Evolutionary conservation across 306 rosid species (phyloP).

Genomic region (Canavalia gladiata): DNA sequence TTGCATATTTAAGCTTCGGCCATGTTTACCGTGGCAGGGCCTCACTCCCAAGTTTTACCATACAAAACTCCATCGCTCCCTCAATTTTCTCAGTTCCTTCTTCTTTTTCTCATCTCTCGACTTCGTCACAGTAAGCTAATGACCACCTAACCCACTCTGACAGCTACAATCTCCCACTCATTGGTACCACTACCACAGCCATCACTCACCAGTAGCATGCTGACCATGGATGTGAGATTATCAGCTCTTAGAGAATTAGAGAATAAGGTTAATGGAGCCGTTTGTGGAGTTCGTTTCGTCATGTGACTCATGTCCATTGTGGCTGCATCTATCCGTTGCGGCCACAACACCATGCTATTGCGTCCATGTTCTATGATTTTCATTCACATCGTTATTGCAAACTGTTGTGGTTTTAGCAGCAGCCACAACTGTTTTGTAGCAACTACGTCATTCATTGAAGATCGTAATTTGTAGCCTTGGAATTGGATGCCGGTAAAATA

Average conservation of each 20-base stretch:
- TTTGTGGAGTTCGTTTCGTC: not conserved
- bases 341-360: not conserved
- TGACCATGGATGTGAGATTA: not conserved
- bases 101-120: not conserved
- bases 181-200: not conserved
- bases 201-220: not conserved
- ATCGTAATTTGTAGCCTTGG: not conserved
- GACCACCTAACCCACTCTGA: not conserved
- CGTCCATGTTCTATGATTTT: not conserved
- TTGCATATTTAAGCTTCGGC: no score
- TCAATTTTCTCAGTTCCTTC: no score
- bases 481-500: not conserved
- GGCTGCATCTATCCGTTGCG: not conserved
- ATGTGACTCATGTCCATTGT: not conserved
- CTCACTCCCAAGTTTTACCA: not conserved
- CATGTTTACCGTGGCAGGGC: no score
- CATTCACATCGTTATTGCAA: not conserved
- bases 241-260: not conserved
- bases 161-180: no score
- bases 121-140: not conserved
- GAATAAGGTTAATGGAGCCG: not conserved
- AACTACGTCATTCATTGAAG: not conserved
- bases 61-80: not conserved
- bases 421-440: no score
- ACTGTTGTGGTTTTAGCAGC: not conserved